These are phyloP conservation scores for Colletotrichum eleusines DNA, from an alignment of 2,329 filamentous ascomycete genomes.

Conservation along the genomic window DNA sequence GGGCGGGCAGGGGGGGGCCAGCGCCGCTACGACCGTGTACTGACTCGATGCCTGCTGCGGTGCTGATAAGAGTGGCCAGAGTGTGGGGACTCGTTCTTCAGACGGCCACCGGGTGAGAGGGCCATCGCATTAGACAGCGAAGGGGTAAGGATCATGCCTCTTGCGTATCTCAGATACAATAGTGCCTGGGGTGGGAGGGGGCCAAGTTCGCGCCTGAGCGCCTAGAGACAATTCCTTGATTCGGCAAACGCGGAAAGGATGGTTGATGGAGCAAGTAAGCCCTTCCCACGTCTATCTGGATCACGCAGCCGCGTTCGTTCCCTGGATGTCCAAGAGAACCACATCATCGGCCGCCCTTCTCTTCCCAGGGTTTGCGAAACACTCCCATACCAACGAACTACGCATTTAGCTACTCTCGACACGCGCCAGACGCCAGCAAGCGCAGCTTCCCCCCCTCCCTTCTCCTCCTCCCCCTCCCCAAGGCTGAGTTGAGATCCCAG, in stretches of 20 bases:
- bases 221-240: not conserved
- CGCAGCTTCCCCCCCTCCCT: too few relatives aligned
- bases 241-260: not conserved
- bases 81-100: not conserved
- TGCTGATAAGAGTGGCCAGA: not conserved
- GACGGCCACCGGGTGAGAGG: not conserved
- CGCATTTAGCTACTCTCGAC: not conserved
- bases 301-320: too few relatives aligned
- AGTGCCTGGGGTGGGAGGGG: too few relatives aligned
- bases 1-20: not conserved
- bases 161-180: not conserved
- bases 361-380: too few relatives aligned
- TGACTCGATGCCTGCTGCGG: not conserved
- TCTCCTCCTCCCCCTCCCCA: too few relatives aligned
- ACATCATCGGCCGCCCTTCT: too few relatives aligned
- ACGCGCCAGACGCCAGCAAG: not conserved
- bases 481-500: not conserved
- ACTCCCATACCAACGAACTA: not conserved
- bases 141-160: not conserved
- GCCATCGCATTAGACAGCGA: not conserved
- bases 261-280: too few relatives aligned
- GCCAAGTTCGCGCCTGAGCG: not conserved
- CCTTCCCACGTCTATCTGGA: too few relatives aligned
- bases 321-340: too few relatives aligned
- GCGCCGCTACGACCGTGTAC: not conserved